Percentiles rank a stretch among this genome's conserved stretches.
phyloP scores from a whole-genome alignment of 208 protist species.

The Giardia duodenalis region DNA sequence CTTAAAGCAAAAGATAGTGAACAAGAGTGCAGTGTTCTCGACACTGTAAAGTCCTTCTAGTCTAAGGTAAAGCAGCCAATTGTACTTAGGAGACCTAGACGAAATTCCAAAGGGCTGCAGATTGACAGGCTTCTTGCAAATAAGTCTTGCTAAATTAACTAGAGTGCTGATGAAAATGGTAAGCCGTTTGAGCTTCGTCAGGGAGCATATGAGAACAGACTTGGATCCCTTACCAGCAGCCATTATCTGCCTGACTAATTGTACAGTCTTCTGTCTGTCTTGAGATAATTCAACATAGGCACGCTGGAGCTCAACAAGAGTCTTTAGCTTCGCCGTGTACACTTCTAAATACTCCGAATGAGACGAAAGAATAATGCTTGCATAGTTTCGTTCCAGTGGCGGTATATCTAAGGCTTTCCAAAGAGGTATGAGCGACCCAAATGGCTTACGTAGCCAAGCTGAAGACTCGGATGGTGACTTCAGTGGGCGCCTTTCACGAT shows the following conservation, averaged over 20 bases:
- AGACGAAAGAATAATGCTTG: background rate
- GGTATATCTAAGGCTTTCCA: background rate
- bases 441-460: no score
- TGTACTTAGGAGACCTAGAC: background rate
- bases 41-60: background rate
- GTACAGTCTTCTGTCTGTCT: background rate
- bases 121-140: background rate
- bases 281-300: background rate
- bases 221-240: background rate
- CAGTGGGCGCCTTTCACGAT: no score
- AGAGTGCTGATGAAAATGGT: background rate
- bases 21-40: background rate
- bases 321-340: background rate
- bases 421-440: no score
- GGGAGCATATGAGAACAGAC: background rate
- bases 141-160: background rate
- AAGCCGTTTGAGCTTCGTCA: background rate
- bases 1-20: background rate
- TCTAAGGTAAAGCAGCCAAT: background rate
- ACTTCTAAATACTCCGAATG: background rate
- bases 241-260: background rate
- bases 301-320: background rate
- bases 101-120: background rate
- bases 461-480: no score
- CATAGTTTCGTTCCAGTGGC: background rate